Percentiles rank a stretch among this genome's conserved stretches.
Evolutionary conservation across 306 rosid genomes (phyloP).

Genomic region (Gillenia trifoliata): DNA sequence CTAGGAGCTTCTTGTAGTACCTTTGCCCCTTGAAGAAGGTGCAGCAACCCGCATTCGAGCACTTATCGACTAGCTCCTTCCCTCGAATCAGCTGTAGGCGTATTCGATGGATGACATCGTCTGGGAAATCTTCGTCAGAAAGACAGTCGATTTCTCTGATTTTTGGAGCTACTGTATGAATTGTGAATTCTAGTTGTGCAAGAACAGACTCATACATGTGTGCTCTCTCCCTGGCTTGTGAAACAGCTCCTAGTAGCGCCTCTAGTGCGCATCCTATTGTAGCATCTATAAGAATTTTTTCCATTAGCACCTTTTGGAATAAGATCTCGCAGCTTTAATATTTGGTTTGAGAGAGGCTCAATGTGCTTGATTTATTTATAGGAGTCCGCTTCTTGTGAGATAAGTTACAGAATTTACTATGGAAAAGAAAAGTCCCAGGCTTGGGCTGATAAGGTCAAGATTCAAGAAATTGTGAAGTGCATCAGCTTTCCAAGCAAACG

Average conservation of each 20-base stretch:
- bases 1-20: constrained; percentile 16
- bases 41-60: constrained; percentile 25
- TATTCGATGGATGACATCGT: neutral
- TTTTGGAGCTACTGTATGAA: neutral
- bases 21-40: neutral
- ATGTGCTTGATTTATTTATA: neutral
- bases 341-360: neutral
- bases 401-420: neutral
- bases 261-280: neutral
- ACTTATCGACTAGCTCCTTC: constrained; percentile 20
- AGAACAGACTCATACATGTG: neutral
- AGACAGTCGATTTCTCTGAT: neutral
- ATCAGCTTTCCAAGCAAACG: too few relatives aligned
- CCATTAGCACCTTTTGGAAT: neutral
- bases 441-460: neutral
- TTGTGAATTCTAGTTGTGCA: constrained; percentile 1
- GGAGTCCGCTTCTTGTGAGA: neutral
- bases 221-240: neutral
- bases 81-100: constrained; percentile 8
- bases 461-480: too few relatives aligned
- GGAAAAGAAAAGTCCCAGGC: neutral
- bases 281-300: neutral
- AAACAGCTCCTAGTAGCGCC: neutral
- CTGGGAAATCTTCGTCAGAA: neutral
- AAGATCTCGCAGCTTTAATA: neutral